Evolutionary conservation across 164 flowering plant species (phyloP).

Genomic region (Platanus orientalis): DNA sequence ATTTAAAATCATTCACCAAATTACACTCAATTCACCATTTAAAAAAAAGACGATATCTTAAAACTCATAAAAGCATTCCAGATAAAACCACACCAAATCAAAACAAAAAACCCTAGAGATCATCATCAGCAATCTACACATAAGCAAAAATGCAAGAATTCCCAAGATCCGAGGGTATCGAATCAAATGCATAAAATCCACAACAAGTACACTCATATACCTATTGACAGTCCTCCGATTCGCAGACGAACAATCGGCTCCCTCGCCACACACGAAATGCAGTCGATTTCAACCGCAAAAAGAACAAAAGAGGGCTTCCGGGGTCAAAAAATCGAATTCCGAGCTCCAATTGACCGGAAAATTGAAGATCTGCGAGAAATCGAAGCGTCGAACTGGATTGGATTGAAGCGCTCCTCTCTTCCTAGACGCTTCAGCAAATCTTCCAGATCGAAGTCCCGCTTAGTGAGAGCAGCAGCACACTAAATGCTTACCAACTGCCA

Average conservation of each 20-base stretch:
- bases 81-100: neutral
- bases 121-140: neutral
- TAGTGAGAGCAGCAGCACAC: constrained; percentile 22
- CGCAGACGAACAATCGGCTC: neutral
- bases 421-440: neutral
- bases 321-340: neutral
- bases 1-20: too few relatives aligned
- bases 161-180: neutral
- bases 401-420: neutral
- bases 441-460: neutral
- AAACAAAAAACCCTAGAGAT: neutral
- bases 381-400: neutral
- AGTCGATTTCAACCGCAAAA: neutral
- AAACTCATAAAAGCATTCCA: neutral
- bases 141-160: neutral
- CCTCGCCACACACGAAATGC: constrained; percentile 3
- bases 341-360: neutral
- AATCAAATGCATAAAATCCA: neutral
- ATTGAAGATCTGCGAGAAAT: constrained; percentile 7
- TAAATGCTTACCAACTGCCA: constrained; percentile 73
- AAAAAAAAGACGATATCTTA: neutral
- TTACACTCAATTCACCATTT: too few relatives aligned
- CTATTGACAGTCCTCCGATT: neutral
- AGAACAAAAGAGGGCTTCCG: neutral
- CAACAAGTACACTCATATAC: neutral